Base-by-base conservation (phyloP, 176 grass and related monocot genomes). In the Triticum aestivum region DNA sequence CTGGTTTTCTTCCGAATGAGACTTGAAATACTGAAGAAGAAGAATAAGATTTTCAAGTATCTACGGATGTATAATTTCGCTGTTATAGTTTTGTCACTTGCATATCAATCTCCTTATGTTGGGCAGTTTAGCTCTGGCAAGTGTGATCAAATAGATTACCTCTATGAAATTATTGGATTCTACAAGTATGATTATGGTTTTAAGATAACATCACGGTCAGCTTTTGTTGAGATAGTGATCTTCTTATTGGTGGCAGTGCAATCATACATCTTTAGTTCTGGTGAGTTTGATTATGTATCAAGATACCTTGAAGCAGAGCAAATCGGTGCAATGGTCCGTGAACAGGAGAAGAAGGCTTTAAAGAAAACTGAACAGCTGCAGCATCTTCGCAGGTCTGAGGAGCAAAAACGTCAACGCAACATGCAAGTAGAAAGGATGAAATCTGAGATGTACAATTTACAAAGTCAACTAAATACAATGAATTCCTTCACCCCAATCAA, bases 181-280 rank as follows among this genome's bases (percentile, higher is more conserved):
- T 98, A 98, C 86, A 98, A 98, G 72, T 98, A 98, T 88, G 96
- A 98, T 73, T 98, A 98, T 91, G 96, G 96, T 59, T 98, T 98
- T 83, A 89, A 86, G 86, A 98, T 98, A 92, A 95, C 96, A 79
- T 98, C 96, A 54, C 77, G 96, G 35, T 98, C 96, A 9, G 96
- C 96, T 85, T 93, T 98, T 78, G 96, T 98, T 84, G 96, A 98
- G 88, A 98, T 98, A 88, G 86, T 98, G 82, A 98, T 98, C 21
- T 98, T 98, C 88, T 38, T 98, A 42, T 83, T 98, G 84, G 91
- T 98, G 26, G 93, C 96, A 58, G 77, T 98, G 75, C 96, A 98
- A 86, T 98, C 96, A 21, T 98, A 94, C 82, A 98, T 98, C 77
- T 98, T 98, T 75, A 85, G 88, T 73, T 95, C 96, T 26, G 76